These are phyloP conservation scores for Dictyostelium firmibasis DNA, from an alignment of 78 protist genomes.

Conservation along the genomic window DNA sequence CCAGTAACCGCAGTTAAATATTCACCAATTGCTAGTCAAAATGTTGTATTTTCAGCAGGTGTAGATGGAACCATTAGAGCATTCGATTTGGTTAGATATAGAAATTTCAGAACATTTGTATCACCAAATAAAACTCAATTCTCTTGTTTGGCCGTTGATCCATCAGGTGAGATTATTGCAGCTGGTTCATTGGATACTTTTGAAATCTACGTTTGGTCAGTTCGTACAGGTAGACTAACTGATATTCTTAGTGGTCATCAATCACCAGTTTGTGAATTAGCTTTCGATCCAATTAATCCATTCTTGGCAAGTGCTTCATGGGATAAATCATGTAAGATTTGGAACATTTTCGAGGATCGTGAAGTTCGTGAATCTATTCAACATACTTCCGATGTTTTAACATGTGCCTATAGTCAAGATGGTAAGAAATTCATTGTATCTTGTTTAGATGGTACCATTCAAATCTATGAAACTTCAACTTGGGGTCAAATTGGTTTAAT, in stretches of 20 bases:
- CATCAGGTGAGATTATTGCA: slow-evolving; percentile 92
- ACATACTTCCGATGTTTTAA: slow-evolving; percentile 73
- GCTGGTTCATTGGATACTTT: slow-evolving; percentile 89
- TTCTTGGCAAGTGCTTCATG: slow-evolving; percentile 87
- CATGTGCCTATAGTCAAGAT: slow-evolving; percentile 86
- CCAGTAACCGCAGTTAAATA: slow-evolving; percentile 84
- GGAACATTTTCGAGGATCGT: slow-evolving; percentile 90
- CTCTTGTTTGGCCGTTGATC: slow-evolving; percentile 91
- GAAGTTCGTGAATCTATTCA: slow-evolving; percentile 41
- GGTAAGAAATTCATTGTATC: slow-evolving; percentile 79
- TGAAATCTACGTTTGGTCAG: slow-evolving; percentile 90
- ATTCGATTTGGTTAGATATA: slow-evolving; percentile 92
- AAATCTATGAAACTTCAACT: slow-evolving; percentile 67
- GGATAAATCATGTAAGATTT: slow-evolving; percentile 90
- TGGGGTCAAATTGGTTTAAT: slow-evolving; percentile 80
- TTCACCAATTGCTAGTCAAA: slow-evolving; percentile 74
- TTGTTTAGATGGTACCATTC: slow-evolving; percentile 60
- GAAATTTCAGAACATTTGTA: slow-evolving; percentile 91
- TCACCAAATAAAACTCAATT: slow-evolving; percentile 75
- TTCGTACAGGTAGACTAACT: slow-evolving; percentile 93
- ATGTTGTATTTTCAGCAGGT: slow-evolving; percentile 83
- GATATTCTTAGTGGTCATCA: slow-evolving; percentile 94
- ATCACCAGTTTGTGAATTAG: slow-evolving; percentile 74
- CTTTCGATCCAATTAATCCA: slow-evolving; percentile 77
- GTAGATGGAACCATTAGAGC: slow-evolving; percentile 97